A percentile compares a stretch with the other conserved stretches of the same genome.
Conservation (phyloP, 139 green algal species). For the Desmodesmus armatus region DNA sequence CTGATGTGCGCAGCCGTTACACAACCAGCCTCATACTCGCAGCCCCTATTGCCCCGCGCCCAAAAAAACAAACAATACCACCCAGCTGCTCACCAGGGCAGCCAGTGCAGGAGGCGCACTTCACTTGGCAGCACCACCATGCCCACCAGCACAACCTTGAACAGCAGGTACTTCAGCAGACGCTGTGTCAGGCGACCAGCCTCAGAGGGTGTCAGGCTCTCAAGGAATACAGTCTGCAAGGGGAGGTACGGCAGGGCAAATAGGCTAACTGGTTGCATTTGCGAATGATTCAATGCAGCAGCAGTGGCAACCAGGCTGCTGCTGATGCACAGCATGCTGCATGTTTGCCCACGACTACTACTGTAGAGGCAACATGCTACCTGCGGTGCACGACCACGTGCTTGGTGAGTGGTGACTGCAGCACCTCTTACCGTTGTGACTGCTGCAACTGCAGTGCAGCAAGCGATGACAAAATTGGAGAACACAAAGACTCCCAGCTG, state of each 20-base stretch:
- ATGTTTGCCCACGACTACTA: not conserved
- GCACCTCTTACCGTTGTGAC: not conserved
- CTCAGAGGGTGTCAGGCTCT: slow-evolving; percentile 51
- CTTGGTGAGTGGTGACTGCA: too few species aligned
- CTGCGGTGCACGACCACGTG: too few species aligned
- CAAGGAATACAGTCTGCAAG: slow-evolving; percentile 58
- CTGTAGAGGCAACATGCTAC: too few species aligned
- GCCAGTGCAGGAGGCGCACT: slow-evolving; percentile 51
- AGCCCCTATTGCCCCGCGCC: too few species aligned
- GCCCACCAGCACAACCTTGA: slow-evolving; percentile 64
- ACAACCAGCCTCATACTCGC: too few species aligned
- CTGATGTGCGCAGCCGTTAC: too few species aligned
- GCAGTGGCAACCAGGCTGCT: not conserved
- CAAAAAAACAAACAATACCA: too few species aligned
- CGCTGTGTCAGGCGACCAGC: slow-evolving; percentile 49
- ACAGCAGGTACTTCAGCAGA: slow-evolving; percentile 57
- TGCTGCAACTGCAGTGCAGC: not conserved
- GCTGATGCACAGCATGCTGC: not conserved
- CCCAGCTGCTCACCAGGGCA: slow-evolving; percentile 62
- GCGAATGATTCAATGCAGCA: not conserved
- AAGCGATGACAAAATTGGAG: not conserved
- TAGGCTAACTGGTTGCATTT: not conserved
- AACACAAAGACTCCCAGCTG: slow-evolving; percentile 1
- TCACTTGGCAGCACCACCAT: slow-evolving; percentile 48
- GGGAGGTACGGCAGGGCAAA: not conserved